These are phyloP conservation scores for Trametes cubensis DNA, from an alignment of 768 basidiomycete species.

Conservation along the genomic window DNA sequence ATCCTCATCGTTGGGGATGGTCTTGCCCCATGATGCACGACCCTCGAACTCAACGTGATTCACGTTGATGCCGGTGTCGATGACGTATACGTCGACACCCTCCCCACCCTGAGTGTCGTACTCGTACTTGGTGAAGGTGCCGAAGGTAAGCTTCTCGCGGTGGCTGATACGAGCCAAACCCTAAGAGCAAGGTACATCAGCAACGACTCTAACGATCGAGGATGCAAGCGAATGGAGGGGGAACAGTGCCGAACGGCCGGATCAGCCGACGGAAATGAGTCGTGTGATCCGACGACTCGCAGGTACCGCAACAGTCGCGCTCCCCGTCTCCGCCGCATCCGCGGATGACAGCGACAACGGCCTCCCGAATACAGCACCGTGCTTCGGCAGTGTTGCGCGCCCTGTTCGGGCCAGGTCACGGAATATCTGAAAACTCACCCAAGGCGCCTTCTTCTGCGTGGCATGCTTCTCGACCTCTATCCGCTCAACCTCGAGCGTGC, in stretches of 20 bases:
- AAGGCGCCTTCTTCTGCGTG: slow-evolving; percentile 74
- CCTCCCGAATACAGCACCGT: too few species aligned
- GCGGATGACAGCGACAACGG: neutral
- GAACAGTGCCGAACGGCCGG: neutral
- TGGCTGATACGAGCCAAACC: slow-evolving; percentile 96
- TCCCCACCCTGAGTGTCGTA: slow-evolving; percentile 76
- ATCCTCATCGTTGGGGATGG: slow-evolving; percentile 88
- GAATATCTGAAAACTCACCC: slow-evolving; percentile 60
- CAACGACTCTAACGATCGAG: neutral
- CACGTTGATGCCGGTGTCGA: slow-evolving; percentile 90
- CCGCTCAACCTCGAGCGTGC: slow-evolving; percentile 51
- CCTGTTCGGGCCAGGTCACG: neutral
- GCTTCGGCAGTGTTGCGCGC: neutral
- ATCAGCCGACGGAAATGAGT: neutral
- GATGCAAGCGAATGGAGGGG: neutral
- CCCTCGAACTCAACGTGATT: slow-evolving; percentile 86
- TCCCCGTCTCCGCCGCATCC: neutral
- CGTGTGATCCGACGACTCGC: slow-evolving; percentile 15
- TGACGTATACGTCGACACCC: slow-evolving; percentile 90
- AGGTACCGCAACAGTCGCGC: slow-evolving; percentile 23
- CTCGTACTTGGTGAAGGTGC: slow-evolving; percentile 84
- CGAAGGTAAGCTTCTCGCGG: slow-evolving; percentile 69
- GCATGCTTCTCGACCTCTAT: slow-evolving; percentile 18
- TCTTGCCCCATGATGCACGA: slow-evolving; percentile 92
- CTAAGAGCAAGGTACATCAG: slow-evolving; percentile 41